Conservation (phyloP, 129 eudicot species). For the Saussurea involucrata region DNA sequence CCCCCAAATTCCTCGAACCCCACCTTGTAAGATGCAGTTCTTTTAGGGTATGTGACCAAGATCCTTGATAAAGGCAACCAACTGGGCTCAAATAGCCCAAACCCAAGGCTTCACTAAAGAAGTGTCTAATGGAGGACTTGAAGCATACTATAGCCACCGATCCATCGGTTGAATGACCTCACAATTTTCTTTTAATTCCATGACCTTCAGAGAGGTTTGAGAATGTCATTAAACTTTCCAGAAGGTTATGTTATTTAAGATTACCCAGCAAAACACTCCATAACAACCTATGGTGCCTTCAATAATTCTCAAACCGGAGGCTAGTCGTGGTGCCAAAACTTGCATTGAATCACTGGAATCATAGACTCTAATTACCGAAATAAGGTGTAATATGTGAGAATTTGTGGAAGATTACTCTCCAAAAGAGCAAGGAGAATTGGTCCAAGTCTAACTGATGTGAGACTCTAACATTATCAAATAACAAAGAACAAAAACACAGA, state of each 20-base stretch:
- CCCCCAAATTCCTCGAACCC: not conserved
- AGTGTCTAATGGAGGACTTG: not conserved
- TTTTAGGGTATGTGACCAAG: not conserved
- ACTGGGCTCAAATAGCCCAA: not conserved
- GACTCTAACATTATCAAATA: not conserved
- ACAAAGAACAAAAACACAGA: constrained; percentile 3
- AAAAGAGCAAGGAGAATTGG: not conserved
- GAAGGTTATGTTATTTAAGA: not conserved
- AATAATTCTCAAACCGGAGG: not conserved
- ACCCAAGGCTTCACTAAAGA: not conserved
- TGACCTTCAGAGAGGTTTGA: not conserved
- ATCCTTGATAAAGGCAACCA: not conserved
- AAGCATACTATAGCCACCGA: not conserved
- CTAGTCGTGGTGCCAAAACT: not conserved
- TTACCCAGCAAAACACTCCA: not conserved
- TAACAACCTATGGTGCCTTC: not conserved
- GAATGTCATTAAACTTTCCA: not conserved
- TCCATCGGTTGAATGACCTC: not conserved
- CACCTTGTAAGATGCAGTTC: not conserved
- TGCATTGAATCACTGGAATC: not conserved
- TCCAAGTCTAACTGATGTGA: not conserved
- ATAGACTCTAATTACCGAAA: not conserved
- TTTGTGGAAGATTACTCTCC: not conserved
- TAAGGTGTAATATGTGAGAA: not conserved
- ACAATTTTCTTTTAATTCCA: not conserved